Conservation (phyloP, 2,329 filamentous ascomycete genomes). For the Xylaria sp. region DNA sequence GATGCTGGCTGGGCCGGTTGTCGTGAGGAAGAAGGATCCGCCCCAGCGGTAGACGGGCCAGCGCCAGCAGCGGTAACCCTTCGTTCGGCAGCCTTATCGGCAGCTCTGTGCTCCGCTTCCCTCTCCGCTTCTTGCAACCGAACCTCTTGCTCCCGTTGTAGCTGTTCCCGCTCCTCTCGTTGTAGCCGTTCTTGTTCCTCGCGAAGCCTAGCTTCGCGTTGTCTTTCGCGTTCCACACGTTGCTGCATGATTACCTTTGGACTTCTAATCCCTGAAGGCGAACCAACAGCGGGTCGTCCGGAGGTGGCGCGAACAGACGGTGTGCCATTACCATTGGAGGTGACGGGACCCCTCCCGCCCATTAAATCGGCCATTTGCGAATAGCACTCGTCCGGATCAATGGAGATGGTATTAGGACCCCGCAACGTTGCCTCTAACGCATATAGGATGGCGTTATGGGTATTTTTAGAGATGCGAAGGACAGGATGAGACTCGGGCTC, state of each 20-base stretch:
- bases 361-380: slow-evolving; percentile 89
- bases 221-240: slow-evolving; percentile 79
- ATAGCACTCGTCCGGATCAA: slow-evolving; percentile 86
- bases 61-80: slow-evolving; percentile 57
- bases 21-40: slow-evolving; percentile 40
- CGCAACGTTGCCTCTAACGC: slow-evolving; percentile 91
- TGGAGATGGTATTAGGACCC: slow-evolving; percentile 82
- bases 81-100: slow-evolving; percentile 48
- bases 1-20: slow-evolving; percentile 38
- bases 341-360: slow-evolving; percentile 63
- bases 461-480: slow-evolving; percentile 80
- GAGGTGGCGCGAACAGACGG: slow-evolving; percentile 59
- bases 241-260: slow-evolving; percentile 93
- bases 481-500: slow-evolving; percentile 57
- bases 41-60: slow-evolving; percentile 42
- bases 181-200: slow-evolving; percentile 66
- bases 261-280: slow-evolving; percentile 76
- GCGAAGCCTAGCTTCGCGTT: slow-evolving; percentile 76
- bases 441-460: slow-evolving; percentile 90
- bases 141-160: slow-evolving; percentile 63
- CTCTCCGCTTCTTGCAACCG: slow-evolving; percentile 64
- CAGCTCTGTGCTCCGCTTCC: slow-evolving; percentile 70
- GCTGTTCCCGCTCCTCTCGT: slow-evolving; percentile 24
- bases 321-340: slow-evolving; percentile 65
- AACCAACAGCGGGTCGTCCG: slow-evolving; percentile 59